Conservation (phyloP, 208 protist genomes). For the Leishmania turanica region DNA sequence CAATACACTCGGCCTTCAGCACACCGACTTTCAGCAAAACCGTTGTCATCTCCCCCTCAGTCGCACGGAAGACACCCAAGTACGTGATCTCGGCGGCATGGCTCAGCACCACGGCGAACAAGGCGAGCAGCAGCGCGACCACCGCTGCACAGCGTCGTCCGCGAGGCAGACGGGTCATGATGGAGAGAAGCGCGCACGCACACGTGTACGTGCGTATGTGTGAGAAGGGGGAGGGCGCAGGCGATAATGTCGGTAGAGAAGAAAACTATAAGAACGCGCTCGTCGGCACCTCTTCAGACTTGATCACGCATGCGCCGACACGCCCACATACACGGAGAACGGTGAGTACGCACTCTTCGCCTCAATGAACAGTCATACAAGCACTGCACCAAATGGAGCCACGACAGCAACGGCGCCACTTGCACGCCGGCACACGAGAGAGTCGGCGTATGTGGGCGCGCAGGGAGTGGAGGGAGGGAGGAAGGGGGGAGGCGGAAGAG, state of each 20-base stretch:
- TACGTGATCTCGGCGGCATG: slow-evolving; percentile 23
- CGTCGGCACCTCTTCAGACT: neutral
- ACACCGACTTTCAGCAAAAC: slow-evolving; percentile 11
- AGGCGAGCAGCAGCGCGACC: slow-evolving; percentile 12
- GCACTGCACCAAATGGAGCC: neutral
- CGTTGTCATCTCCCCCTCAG: slow-evolving; percentile 31
- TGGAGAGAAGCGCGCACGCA: neutral
- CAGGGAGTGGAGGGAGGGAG: neutral
- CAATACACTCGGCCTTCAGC: slow-evolving; percentile 11
- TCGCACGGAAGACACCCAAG: slow-evolving; percentile 37
- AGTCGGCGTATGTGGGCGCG: neutral
- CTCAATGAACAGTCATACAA: neutral
- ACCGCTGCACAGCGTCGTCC: slow-evolving; percentile 11
- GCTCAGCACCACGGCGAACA: slow-evolving; percentile 11
- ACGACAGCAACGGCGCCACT: neutral
- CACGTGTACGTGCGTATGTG: neutral
- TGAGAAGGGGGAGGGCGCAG: neutral
- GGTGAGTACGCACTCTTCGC: neutral
- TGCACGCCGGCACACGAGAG: neutral
- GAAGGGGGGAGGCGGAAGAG: neutral
- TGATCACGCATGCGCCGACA: neutral
- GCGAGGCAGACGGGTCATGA: neutral
- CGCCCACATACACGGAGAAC: neutral
- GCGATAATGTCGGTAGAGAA: slow-evolving; percentile 1
- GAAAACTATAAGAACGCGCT: neutral